phyloP scores from a whole-genome alignment of 352 stramenopile genomes.

The Phytophthora pini region DNA sequence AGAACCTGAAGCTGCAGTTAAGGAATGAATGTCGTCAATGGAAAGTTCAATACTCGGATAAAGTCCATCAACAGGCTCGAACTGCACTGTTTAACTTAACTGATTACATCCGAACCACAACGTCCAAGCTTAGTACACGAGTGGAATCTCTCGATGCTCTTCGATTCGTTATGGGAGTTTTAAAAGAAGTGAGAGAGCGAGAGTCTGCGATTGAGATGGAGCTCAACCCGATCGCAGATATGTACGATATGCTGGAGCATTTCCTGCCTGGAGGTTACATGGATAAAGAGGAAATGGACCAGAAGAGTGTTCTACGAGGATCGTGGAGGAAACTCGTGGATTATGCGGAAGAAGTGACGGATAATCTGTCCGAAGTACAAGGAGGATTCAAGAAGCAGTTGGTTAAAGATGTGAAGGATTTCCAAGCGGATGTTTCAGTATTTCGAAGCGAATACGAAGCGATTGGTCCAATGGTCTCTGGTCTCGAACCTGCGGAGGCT shows the following conservation, averaged over 20 bases:
- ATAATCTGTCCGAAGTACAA: constrained; percentile 86
- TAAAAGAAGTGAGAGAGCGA: constrained; percentile 86
- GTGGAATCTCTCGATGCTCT: constrained; percentile 82
- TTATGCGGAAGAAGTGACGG: constrained; percentile 89
- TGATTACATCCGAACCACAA: constrained; percentile 85
- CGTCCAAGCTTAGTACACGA: constrained; percentile 62
- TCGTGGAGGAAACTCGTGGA: constrained; percentile 91
- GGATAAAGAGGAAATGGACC: constrained; percentile 91
- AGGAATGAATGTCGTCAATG: constrained; percentile 86
- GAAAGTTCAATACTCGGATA: constrained; percentile 88
- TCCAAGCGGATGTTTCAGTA: constrained; percentile 67
- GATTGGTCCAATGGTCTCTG: constrained; percentile 76
- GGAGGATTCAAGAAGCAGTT: constrained; percentile 92
- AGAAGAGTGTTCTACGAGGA: constrained; percentile 87
- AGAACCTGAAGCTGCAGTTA: constrained; percentile 89
- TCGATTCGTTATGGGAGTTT: constrained; percentile 83
- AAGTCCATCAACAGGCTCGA: constrained; percentile 79
- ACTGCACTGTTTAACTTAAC: constrained; percentile 68
- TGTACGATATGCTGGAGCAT: constrained; percentile 92
- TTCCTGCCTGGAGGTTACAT: constrained; percentile 87
- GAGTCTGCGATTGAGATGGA: constrained; percentile 92
- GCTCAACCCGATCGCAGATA: constrained; percentile 88
- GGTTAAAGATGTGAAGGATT: constrained; percentile 88
- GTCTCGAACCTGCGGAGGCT: constrained; percentile 79
- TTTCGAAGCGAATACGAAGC: constrained; percentile 78